These are phyloP conservation scores for Fusarium buxicola DNA, from an alignment of 2,329 filamentous ascomycete species.

Conservation along the genomic window DNA sequence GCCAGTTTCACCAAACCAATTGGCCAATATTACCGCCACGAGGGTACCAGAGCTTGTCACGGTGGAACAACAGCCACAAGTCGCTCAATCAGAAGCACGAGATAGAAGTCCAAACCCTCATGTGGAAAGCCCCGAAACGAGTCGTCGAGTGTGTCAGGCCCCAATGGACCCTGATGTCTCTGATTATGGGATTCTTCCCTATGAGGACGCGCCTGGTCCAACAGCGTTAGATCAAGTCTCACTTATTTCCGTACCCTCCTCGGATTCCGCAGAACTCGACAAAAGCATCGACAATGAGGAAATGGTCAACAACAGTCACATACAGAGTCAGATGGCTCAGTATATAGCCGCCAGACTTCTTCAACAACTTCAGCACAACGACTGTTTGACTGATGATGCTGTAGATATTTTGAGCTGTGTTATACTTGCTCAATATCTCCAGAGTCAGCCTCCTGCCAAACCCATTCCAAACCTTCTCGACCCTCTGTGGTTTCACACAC, in stretches of 20 bases:
- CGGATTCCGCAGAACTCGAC: background rate
- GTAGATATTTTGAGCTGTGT: background rate
- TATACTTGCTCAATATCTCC: background rate
- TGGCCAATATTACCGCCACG: background rate
- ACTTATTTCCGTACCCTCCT: background rate
- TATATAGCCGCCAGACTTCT: background rate
- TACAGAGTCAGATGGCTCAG: background rate
- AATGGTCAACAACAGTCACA: background rate
- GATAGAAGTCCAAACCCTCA: no score
- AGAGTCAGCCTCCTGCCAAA: background rate
- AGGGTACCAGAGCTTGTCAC: background rate
- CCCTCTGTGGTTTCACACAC: background rate
- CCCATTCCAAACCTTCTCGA: background rate
- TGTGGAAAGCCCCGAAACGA: background rate
- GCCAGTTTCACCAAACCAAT: background rate
- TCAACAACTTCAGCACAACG: background rate
- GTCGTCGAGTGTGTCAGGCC: background rate
- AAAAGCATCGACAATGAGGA: background rate
- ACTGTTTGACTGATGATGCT: background rate
- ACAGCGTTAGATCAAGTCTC: background rate
- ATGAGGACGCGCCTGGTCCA: background rate
- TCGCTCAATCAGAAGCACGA: background rate
- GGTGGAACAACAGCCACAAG: background rate
- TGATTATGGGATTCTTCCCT: background rate
- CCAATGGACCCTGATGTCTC: background rate